Base-by-base conservation (phyloP, 23 red algal species). In the Pyropia yezoensis region DNA sequence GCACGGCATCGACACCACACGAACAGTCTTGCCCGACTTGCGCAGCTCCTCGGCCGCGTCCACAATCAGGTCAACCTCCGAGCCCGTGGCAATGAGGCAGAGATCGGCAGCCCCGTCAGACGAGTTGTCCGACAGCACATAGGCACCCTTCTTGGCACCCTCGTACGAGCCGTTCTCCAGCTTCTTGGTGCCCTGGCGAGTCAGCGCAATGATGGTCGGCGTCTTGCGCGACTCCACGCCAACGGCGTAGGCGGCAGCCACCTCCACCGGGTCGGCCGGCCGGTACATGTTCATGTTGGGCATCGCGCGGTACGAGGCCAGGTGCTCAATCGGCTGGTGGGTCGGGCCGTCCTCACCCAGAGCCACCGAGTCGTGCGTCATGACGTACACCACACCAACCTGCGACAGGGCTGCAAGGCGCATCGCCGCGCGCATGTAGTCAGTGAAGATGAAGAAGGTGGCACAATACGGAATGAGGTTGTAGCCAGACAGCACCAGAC, bases 371-470 rank as follows among this genome's bases (percentile, higher is more conserved):
- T 96, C 91, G 62, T 96, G 91, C 20, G 91, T 96, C 57, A 77
- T 83, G n/a, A 96, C 56, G 50, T 82, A 96, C 13, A 88, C 62
- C 49, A 78, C 75, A 52, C 84, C 84, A 23, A 74, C 69, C 74
- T 86, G 39, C 45, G 78, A 85, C 1, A 96, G 61, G 9, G 91
- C 75, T 6, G 91, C 80, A 61, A 89, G 66, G 54, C 91, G 83
- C 62, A 96, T 88, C 47, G 83, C 74, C 45, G 70, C 78, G 54
- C 91, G 91, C 78, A 75, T 75, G 66, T 89, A 96, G 49, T 96
- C 91, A 18, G 91, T 85, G 70, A 96, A 96, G 45, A 96, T 88
- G 28, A 96, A 79, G 59, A 96, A 96, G 12, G 91, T 96, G 16
- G 91, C 80, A n/a, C 79, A 84, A 73, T 86, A 96, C 24, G 91